These are phyloP conservation scores for Gossypium sturtianum DNA, from an alignment of 345 rosid genomes.

Conservation along the genomic window DNA sequence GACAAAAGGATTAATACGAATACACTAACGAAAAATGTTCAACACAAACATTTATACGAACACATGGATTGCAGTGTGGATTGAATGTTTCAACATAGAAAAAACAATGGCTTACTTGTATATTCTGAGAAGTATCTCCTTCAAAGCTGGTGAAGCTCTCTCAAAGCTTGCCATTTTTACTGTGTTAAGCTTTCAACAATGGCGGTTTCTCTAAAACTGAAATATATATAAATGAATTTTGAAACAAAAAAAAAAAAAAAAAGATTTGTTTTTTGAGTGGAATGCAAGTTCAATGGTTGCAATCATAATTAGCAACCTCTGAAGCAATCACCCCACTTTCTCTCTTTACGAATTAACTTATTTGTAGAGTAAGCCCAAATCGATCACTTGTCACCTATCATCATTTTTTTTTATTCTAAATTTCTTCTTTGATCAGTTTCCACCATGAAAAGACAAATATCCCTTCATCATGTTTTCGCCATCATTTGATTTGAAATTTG, in stretches of 20 bases:
- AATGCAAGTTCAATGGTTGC: slow-evolving; percentile 5
- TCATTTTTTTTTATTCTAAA: neutral
- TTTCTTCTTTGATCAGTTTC: neutral
- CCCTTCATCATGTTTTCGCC: neutral
- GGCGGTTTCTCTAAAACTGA: neutral
- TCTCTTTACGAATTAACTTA: neutral
- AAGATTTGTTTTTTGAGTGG: slow-evolving; percentile 6
- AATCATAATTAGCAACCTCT: slow-evolving; percentile 11
- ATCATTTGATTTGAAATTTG: neutral
- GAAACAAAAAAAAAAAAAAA: neutral
- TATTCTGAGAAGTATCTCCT: slow-evolving; percentile 39
- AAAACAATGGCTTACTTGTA: slow-evolving; percentile 26
- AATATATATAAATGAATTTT: neutral
- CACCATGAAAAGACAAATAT: neutral
- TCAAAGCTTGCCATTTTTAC: slow-evolving; percentile 37
- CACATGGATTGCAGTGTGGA: neutral
- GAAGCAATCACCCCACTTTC: slow-evolving; percentile 20
- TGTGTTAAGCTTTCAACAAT: neutral
- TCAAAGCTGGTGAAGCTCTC: slow-evolving; percentile 52
- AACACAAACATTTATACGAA: neutral
- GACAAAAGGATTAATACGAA: neutral
- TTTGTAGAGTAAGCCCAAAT: slow-evolving; percentile 22
- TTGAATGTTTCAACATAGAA: neutral
- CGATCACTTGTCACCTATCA: slow-evolving; percentile 17
- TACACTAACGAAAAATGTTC: neutral